Percentiles rank a stretch among this genome's conserved stretches.
Evolutionary conservation across 2,329 filamentous ascomycete genomes (phyloP).

Genomic region (Sporothrix schenckii): DNA sequence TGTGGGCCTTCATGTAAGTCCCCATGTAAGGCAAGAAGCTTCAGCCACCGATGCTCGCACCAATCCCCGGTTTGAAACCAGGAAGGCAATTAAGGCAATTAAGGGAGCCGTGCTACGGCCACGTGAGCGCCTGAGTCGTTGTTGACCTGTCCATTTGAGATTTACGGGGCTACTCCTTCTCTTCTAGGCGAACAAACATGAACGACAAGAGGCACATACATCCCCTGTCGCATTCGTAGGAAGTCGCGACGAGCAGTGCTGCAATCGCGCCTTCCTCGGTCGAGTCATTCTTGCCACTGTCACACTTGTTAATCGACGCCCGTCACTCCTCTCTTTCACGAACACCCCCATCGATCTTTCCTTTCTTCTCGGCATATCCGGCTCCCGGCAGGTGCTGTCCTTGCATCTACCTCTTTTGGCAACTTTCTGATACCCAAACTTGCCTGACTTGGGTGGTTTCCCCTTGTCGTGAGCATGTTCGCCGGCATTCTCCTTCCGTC

Average conservation of each 20-base stretch:
- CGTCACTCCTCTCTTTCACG: background rate
- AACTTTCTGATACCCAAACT: background rate
- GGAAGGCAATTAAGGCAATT: background rate
- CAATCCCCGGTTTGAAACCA: constrained; percentile 26
- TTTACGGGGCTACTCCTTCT: constrained; percentile 11
- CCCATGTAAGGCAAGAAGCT: constrained; percentile 18
- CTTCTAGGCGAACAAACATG: background rate
- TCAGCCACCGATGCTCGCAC: constrained; percentile 20
- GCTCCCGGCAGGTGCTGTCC: constrained; percentile 9
- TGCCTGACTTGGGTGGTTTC: background rate
- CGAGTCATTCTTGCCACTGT: background rate
- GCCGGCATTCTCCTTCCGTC: constrained; percentile 9
- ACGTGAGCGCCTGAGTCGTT: constrained; percentile 16
- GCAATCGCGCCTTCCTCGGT: constrained; percentile 9
- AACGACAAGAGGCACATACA: constrained; percentile 12
- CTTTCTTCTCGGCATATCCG: background rate
- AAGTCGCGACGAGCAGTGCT: background rate
- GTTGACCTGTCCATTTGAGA: constrained; percentile 6
- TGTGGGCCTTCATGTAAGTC: constrained; percentile 28
- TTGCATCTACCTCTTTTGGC: constrained; percentile 6
- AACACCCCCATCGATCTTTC: background rate
- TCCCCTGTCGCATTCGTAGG: background rate
- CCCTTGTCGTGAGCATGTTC: constrained; percentile 8
- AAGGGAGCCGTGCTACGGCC: constrained; percentile 11
- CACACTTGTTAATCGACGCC: background rate